Percentiles rank a stretch among this genome's conserved stretches.
phyloP scores from a whole-genome alignment of 2,329 filamentous ascomycete species.

The Sclerotinia minor region DNA sequence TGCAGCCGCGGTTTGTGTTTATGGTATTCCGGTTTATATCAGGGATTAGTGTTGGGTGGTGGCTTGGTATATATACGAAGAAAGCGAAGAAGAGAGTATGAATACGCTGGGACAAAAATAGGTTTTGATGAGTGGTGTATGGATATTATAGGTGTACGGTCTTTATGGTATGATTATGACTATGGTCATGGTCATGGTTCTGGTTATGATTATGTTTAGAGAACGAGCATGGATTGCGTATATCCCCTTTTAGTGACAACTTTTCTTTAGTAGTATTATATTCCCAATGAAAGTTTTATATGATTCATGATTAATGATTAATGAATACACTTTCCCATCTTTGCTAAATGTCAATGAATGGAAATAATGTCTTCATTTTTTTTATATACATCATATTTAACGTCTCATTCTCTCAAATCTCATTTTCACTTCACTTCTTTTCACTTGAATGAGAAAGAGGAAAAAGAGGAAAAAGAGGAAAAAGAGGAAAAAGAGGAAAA shows the following conservation, averaged over 20 bases:
- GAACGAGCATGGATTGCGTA: not conserved
- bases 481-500: too few species aligned
- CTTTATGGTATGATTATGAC: not conserved
- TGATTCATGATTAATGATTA: not conserved
- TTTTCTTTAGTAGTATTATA: not conserved
- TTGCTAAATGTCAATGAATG: too few species aligned
- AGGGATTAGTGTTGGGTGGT: constrained; percentile 23
- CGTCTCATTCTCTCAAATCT: too few species aligned
- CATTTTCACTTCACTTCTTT: too few species aligned
- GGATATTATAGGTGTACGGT: not conserved
- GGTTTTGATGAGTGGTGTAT: not conserved
- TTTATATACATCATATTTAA: too few species aligned
- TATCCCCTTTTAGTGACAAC: not conserved
- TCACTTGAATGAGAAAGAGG: too few species aligned
- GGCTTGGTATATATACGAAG: not conserved
- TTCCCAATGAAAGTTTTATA: not conserved
- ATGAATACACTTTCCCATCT: too few species aligned
- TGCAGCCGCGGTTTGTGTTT: constrained; percentile 89
- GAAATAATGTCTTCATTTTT: too few species aligned
- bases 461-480: too few species aligned
- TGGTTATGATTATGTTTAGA: not conserved
- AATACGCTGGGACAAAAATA: not conserved
- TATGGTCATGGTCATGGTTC: not conserved
- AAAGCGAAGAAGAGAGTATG: not conserved
- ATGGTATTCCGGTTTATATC: constrained; percentile 81